These are phyloP conservation scores for Scytalidium lignicola DNA, from an alignment of 2,329 filamentous ascomycete genomes.

Conservation along the genomic window DNA sequence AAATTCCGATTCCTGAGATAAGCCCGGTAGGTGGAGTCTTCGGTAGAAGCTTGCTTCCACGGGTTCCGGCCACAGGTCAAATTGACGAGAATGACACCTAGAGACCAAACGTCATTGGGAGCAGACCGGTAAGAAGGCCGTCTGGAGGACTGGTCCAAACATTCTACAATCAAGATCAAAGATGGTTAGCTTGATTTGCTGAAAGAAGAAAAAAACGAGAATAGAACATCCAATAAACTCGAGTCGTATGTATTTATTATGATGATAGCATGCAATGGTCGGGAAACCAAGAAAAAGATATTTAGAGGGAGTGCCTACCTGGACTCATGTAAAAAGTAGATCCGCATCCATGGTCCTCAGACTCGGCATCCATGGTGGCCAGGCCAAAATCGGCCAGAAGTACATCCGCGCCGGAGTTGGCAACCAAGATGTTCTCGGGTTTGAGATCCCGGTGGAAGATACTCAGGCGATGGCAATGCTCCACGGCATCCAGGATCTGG, in stretches of 20 bases:
- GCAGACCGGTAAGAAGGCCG: slow-evolving; percentile 81
- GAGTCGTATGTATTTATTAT: too few relatives aligned
- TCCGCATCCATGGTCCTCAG: slow-evolving; percentile 93
- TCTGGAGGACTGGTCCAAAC: slow-evolving; percentile 70
- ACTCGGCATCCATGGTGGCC: slow-evolving; percentile 76
- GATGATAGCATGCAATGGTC: too few relatives aligned
- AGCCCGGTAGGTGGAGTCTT: slow-evolving; percentile 92
- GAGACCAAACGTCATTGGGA: slow-evolving; percentile 94
- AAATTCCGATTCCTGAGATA: slow-evolving; percentile 83
- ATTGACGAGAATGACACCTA: slow-evolving; percentile 98
- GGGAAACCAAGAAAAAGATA: slow-evolving; percentile 7
- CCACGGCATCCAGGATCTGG: slow-evolving; percentile 93
- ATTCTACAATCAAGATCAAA: slow-evolving; percentile 58
- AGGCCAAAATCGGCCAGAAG: slow-evolving; percentile 98
- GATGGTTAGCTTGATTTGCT: slow-evolving; percentile 21
- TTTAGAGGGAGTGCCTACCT: slow-evolving; percentile 57
- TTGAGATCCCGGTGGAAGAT: slow-evolving; percentile 98
- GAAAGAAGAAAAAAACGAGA: not conserved
- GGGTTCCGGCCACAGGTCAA: slow-evolving; percentile 96
- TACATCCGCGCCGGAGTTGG: slow-evolving; percentile 80
- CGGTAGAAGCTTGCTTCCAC: slow-evolving; percentile 92
- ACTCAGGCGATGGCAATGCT: slow-evolving; percentile 86
- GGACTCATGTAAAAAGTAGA: slow-evolving; percentile 99
- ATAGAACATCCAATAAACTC: slow-evolving; percentile 1
- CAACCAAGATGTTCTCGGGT: slow-evolving; percentile 95